Evolutionary conservation across 139 green algal genomes (phyloP).

Genomic region (Chlamydomonas incerta): DNA sequence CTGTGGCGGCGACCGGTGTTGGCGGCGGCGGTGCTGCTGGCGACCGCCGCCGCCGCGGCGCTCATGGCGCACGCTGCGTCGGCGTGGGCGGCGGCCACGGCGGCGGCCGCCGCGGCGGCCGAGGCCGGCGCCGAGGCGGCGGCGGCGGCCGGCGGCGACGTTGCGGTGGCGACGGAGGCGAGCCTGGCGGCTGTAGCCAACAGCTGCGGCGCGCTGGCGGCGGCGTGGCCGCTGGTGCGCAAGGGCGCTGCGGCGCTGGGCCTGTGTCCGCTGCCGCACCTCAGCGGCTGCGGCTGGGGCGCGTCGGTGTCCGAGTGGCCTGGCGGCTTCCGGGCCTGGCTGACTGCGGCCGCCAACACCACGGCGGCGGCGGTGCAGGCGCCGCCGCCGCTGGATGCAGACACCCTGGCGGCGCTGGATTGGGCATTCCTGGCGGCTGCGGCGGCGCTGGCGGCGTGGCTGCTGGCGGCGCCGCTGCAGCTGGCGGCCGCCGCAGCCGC

Average conservation of each 20-base stretch:
- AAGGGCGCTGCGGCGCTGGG: neutral
- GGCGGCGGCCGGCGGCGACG: no score
- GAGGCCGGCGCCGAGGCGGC: no score
- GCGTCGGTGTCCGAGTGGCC: neutral
- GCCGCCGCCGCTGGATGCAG: neutral
- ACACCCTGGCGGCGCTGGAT: neutral
- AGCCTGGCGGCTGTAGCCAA: no score
- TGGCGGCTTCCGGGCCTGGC: no score
- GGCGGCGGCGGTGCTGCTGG: neutral
- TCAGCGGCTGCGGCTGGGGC: conserved; percentile 9
- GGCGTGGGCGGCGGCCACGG: no score
- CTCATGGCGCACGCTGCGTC: neutral
- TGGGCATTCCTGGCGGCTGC: conserved; percentile 1
- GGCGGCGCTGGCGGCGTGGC: neutral
- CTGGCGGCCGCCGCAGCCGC: neutral
- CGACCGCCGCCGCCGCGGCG: no score
- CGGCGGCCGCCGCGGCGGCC: no score
- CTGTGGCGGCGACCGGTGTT: neutral
- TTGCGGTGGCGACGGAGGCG: no score
- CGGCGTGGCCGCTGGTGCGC: neutral
- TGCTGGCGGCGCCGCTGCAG: conserved; percentile 1
- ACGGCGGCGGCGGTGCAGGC: neutral
- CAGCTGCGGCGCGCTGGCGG: no score
- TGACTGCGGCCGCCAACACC: no score
- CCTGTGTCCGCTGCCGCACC: conserved; percentile 6